phyloP scores from a whole-genome alignment of 192 early-diverging fungal genomes.

The Coemansia sp. region DNA sequence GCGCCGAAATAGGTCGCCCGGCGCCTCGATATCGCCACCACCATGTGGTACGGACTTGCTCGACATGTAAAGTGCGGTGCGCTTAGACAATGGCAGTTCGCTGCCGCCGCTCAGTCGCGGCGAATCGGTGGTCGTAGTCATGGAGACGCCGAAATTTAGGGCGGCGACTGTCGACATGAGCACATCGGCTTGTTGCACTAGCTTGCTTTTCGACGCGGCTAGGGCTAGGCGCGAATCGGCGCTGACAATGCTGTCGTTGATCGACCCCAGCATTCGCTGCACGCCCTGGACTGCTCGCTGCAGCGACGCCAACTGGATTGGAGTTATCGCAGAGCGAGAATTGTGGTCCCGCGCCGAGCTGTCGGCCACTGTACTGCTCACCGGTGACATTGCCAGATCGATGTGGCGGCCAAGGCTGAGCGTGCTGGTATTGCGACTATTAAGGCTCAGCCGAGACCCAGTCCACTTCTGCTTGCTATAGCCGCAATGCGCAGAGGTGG shows the following conservation, averaged over 20 bases:
- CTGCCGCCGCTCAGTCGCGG: not conserved
- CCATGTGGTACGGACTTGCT: not conserved
- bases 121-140: not conserved
- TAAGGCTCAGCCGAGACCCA: constrained; percentile 13
- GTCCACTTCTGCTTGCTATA: not conserved
- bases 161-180: constrained; percentile 53
- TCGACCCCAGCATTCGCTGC: constrained; percentile 48
- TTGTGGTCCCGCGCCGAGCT: not conserved
- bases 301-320: constrained; percentile 50
- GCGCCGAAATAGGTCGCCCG: not conserved
- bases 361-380: constrained; percentile 1
- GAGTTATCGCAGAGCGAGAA: constrained; percentile 9
- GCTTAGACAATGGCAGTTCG: not conserved
- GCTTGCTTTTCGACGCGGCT: constrained; percentile 36
- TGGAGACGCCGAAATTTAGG: constrained; percentile 43
- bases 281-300: constrained; percentile 51
- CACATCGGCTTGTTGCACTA: constrained; percentile 52
- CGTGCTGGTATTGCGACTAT: not conserved
- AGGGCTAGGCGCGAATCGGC: constrained; percentile 39
- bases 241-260: constrained; percentile 42
- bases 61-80: not conserved
- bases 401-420: not conserved
- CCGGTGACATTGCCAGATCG: constrained; percentile 6
- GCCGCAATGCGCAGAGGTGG: not conserved
- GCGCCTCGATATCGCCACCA: not conserved